Evolutionary conservation across 495 filamentous ascomycete genomes (phyloP), one percentile per base, ranked within the genome.

Genomic region (Annulohypoxylon moriforme): DNA sequence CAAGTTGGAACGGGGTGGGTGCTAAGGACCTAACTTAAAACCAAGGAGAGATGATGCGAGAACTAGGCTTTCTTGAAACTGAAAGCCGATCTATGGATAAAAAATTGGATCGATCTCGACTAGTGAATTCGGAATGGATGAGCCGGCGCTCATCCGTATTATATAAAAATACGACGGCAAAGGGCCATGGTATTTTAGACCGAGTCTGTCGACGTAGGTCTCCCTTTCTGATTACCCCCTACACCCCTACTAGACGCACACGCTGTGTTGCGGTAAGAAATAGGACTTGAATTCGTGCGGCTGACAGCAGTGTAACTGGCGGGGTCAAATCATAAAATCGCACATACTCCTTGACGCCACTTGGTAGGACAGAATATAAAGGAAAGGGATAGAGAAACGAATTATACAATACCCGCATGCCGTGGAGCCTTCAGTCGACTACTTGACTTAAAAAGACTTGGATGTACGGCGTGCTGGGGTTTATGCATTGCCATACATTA

Each of bases 1-100:
- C 36, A 63, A 63, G 44, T 13, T 16, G 20, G 61, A 34, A 68
- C 18, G 9, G 38, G 22, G 40, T 24, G 10, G 50, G 49, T 38
- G 61, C 66, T 52, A 50, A 59, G 42, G 44, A 44, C 46, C 47
- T 58, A 47, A 63, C 62, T 73, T 69, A 73, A 69, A 73, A 63
- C 14, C 38, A 60, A 64, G 49, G 34, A 49, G 16, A 58, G 56
- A 60, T 47, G 52, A 36, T 49, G 61, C 42, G 49, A 44, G 27
- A 31, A 46, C 49, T 16, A 38, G 31, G 57, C 18, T 61, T 29
- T 20, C 38, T 36, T 16, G 52, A 7, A 40, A 63, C 18, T 50
- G 34, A 20, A 29, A 62, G 65, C 38, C 13, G 66, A 66, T 62
- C 66, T 73, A 58, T 67, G 62, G 50, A 65, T 20, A 40, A 58